Evolutionary conservation across 768 basidiomycete species (phyloP), one percentile per base, ranked within the genome.

Genomic region (Neoboletus magnificus): DNA sequence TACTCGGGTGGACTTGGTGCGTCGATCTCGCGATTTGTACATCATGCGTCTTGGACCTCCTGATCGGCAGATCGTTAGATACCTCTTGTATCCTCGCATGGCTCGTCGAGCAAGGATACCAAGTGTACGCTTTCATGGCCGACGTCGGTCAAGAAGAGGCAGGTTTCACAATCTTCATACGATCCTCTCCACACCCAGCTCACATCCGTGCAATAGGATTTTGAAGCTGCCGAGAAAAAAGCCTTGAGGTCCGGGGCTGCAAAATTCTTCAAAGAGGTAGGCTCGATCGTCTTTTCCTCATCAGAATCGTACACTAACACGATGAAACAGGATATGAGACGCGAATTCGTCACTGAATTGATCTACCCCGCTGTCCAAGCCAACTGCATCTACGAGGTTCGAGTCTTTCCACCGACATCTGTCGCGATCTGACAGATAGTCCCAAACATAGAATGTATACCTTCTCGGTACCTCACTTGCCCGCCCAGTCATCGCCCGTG

Each of bases 41-140:
- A 52, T 52, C 45, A 37, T 20, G 32, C 39, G 11, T 25, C 13
- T 16, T 20, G 25, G 3, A 4, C 41, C 32, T 9, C 20, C 48
- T 57, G 52, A 67, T 57, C 58, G 46, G 30, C 27, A 27, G 49
- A 50, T 50, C 58, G 37, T n/a, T 30, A 67, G 97, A 99, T 75
- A 99, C 97, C 22, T 98, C 96, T 36, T 98, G 96, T 76, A 99
- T 99, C 77, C 87, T 98, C 65, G 93, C 93, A 50, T 99, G 96
- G 96, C 80, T 99, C 74, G 93, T 98, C 73, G 97, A 99, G 72
- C 81, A 98, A 72, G 94, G 93, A 55, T 99, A 98, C 75, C 91
- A 98, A 69, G 96, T 98, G 60, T 85, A 89, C 63, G 93, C 94
- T 23, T 98, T 95, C 82, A 94, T 96, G 91, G 92, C 93, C 13